A percentile compares a stretch with the other conserved stretches of the same genome.
Conservation (phyloP, 352 stramenopile species). For the Hyaloperonospora arabidopsidis region DNA sequence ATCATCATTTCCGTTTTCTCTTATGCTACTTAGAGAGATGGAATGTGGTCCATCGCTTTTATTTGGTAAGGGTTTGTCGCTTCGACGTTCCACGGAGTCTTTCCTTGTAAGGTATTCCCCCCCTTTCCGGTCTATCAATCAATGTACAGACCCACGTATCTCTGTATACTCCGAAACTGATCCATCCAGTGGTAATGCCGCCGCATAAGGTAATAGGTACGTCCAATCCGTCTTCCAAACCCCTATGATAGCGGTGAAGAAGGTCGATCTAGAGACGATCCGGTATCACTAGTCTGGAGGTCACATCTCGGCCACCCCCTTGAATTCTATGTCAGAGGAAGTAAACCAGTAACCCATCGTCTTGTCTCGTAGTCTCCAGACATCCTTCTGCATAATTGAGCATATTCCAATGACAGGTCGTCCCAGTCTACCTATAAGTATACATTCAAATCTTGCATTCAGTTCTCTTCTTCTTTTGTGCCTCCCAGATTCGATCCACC, state of each 20-base stretch:
- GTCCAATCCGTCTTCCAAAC: background rate
- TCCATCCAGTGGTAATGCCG: background rate
- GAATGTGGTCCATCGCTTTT: background rate
- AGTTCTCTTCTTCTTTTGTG: background rate
- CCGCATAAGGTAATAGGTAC: background rate
- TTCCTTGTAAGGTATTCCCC: too few relatives aligned
- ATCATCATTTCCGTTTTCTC: background rate
- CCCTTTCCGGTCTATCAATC: too few relatives aligned
- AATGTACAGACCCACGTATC: background rate
- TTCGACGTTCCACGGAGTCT: too few relatives aligned
- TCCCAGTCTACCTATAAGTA: background rate
- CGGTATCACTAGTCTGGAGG: background rate
- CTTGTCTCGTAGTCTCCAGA: background rate
- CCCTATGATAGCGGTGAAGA: background rate
- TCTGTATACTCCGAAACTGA: background rate
- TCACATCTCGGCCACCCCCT: background rate
- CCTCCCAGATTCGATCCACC: background rate
- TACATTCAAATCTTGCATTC: background rate
- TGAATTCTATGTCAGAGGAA: background rate
- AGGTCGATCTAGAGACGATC: background rate
- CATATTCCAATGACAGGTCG: background rate
- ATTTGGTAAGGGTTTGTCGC: too few relatives aligned
- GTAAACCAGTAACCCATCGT: background rate
- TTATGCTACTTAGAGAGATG: background rate
- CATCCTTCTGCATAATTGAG: background rate